Evolutionary conservation across 495 filamentous ascomycete genomes (phyloP).

Genomic region (Aspergillus affinis): DNA sequence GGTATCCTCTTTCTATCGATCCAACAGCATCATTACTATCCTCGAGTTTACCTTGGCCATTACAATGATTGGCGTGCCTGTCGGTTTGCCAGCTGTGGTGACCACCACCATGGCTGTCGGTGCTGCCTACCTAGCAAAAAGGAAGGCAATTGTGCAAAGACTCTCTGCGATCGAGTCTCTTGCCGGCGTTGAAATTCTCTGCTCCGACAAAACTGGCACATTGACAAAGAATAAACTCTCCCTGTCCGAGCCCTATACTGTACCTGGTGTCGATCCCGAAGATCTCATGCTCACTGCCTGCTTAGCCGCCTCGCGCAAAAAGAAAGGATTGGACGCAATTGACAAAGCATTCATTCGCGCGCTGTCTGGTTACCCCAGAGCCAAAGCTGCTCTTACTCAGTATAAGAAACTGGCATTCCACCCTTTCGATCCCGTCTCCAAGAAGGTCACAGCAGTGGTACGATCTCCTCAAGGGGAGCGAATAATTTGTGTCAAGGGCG

Average conservation of each 20-base stretch:
- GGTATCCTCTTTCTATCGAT: conserved; percentile 84
- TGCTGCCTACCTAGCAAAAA: conserved; percentile 85
- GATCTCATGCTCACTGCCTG: conserved; percentile 91
- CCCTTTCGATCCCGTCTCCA: conserved; percentile 92
- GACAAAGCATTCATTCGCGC: conserved; percentile 92
- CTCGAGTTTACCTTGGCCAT: conserved; percentile 82
- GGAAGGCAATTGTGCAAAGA: conserved; percentile 92
- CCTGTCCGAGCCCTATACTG: conserved; percentile 78
- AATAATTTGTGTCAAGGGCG: conserved; percentile 88
- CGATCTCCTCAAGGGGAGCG: conserved; percentile 76
- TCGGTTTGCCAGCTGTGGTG: conserved; percentile 92
- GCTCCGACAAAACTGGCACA: conserved; percentile 90
- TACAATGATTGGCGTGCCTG: conserved; percentile 89
- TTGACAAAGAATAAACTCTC: conserved; percentile 91
- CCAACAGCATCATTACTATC: conserved; percentile 70
- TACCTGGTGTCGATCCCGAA: conserved; percentile 72
- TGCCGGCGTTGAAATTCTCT: conserved; percentile 90
- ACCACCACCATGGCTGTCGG: conserved; percentile 97
- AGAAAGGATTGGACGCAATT: conserved; percentile 92
- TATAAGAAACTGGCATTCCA: conserved; percentile 79
- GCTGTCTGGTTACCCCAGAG: conserved; percentile 73
- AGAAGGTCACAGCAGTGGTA: conserved; percentile 85
- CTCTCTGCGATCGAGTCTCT: conserved; percentile 91
- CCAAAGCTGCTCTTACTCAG: conserved; percentile 70
- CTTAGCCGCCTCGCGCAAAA: conserved; percentile 87